phyloP scores from a whole-genome alignment of 805 yeast genomes.

The Blastobotrys americana region DNA sequence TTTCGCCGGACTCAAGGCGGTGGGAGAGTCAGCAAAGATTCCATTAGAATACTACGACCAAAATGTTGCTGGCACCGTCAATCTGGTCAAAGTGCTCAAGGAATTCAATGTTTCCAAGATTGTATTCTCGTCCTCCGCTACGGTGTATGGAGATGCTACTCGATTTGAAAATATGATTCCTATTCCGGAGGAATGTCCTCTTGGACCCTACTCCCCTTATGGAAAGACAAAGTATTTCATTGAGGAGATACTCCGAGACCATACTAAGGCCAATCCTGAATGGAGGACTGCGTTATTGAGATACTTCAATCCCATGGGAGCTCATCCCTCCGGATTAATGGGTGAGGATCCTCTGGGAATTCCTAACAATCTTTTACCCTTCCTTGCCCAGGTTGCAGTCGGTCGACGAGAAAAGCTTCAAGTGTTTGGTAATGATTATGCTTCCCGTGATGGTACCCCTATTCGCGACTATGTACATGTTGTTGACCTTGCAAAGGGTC shows the following conservation, averaged over 20 bases:
- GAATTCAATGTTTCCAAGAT: slow-evolving; percentile 42
- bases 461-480: slow-evolving; percentile 78
- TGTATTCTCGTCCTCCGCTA: slow-evolving; percentile 74
- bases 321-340: slow-evolving; percentile 71
- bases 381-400: slow-evolving; percentile 68
- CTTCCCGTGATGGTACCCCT: slow-evolving; percentile 71
- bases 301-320: slow-evolving; percentile 81
- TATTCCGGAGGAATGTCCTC: slow-evolving; percentile 70
- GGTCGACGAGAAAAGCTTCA: slow-evolving; percentile 58
- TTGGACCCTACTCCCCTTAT: slow-evolving; percentile 69
- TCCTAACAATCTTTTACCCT: slow-evolving; percentile 72
- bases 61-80: slow-evolving; percentile 60
- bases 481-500: slow-evolving; percentile 72
- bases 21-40: slow-evolving; percentile 63
- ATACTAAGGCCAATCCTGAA: slow-evolving; percentile 35
- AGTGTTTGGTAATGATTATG: slow-evolving; percentile 69
- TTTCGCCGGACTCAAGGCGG: slow-evolving; percentile 79
- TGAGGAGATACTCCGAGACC: slow-evolving; percentile 54
- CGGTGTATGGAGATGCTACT: slow-evolving; percentile 78
- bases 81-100: slow-evolving; percentile 47
- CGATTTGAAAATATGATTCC: slow-evolving; percentile 67
- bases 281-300: slow-evolving; percentile 52
- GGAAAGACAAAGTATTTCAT: slow-evolving; percentile 64
- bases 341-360: slow-evolving; percentile 78
- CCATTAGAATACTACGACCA: slow-evolving; percentile 65